Conservation (phyloP, 768 basidiomycete species). For the Saitozyma podzolica region DNA sequence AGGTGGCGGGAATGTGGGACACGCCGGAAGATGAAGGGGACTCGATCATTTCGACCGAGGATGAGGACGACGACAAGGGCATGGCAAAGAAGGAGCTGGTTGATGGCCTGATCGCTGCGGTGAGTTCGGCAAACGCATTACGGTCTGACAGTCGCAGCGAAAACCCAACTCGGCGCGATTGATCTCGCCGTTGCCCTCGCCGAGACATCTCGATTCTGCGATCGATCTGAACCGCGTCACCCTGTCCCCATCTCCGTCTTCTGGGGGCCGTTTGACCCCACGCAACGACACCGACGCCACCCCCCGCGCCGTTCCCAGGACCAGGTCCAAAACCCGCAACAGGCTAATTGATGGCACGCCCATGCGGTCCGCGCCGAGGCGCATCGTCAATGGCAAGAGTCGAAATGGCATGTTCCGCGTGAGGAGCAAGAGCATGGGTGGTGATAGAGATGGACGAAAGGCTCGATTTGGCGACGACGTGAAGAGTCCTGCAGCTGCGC, state of each 20-base stretch:
- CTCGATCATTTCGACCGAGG: conserved; percentile 12
- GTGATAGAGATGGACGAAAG: conserved; percentile 20
- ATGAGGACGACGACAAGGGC: conserved; percentile 32
- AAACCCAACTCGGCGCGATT: conserved; percentile 5
- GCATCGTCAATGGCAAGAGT: too few species aligned
- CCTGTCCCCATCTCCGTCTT: conserved; percentile 1
- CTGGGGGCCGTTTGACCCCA: background rate
- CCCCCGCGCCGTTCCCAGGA: conserved; percentile 26
- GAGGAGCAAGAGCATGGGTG: conserved; percentile 20
- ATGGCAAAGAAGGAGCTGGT: conserved; percentile 48
- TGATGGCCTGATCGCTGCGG: conserved; percentile 45
- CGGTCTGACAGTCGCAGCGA: background rate
- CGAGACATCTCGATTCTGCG: background rate
- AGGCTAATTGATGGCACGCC: conserved; percentile 5
- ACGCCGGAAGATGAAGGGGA: conserved; percentile 25
- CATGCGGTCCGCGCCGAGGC: too few species aligned
- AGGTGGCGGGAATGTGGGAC: conserved; percentile 49
- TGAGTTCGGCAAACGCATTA: conserved; percentile 16
- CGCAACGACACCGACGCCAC: conserved; percentile 24
- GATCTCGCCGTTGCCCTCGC: conserved; percentile 19
- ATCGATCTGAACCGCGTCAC: background rate
- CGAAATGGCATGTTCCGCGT: conserved; percentile 2
- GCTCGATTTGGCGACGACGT: conserved; percentile 43
- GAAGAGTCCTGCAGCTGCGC: conserved; percentile 36
- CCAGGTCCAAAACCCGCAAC: conserved; percentile 12